A percentile compares a stretch with the other conserved stretches of the same genome.
Conservation (phyloP, 148 eudicot species). For the Chenopodium formosanum region DNA sequence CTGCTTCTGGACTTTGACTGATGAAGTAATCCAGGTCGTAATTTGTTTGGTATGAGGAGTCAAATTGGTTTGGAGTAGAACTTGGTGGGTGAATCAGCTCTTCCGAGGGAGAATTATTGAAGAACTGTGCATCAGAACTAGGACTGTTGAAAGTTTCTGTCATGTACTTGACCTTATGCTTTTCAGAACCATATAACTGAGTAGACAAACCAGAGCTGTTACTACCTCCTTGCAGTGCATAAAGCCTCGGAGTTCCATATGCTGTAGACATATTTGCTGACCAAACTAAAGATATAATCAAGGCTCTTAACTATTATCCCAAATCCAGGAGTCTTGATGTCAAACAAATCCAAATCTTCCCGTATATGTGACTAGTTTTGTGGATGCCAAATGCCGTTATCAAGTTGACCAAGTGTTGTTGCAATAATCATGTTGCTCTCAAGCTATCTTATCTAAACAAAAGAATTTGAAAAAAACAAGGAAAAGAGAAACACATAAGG, state of each 20-base stretch:
- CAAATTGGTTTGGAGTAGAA: conserved; percentile 26
- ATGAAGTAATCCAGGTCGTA: conserved; percentile 44
- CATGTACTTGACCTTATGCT: conserved; percentile 38
- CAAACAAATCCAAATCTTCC: not conserved
- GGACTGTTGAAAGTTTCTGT: conserved; percentile 46
- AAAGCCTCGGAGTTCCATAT: conserved; percentile 42
- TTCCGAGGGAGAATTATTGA: conserved; percentile 69
- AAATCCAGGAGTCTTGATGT: not conserved
- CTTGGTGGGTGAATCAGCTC: conserved; percentile 47
- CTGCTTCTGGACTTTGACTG: conserved; percentile 42
- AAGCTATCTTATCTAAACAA: conserved; percentile 4
- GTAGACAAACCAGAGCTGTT: conserved; percentile 32
- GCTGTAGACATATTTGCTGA: conserved; percentile 39
- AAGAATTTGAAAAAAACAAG: not conserved
- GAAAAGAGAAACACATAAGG: not conserved
- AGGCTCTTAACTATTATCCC: conserved; percentile 2
- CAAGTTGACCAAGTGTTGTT: conserved; percentile 9
- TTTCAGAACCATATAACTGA: conserved; percentile 47
- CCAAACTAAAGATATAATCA: conserved; percentile 38
- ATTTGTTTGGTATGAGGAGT: conserved; percentile 26
- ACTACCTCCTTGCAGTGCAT: conserved; percentile 30
- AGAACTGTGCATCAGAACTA: conserved; percentile 54
- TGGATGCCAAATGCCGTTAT: conserved; percentile 8
- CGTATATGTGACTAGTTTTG: not conserved
- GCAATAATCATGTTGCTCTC: conserved; percentile 27